These are phyloP conservation scores for Tolypocladium guangdongense DNA, from an alignment of 2,329 filamentous ascomycete genomes.

Conservation along the genomic window DNA sequence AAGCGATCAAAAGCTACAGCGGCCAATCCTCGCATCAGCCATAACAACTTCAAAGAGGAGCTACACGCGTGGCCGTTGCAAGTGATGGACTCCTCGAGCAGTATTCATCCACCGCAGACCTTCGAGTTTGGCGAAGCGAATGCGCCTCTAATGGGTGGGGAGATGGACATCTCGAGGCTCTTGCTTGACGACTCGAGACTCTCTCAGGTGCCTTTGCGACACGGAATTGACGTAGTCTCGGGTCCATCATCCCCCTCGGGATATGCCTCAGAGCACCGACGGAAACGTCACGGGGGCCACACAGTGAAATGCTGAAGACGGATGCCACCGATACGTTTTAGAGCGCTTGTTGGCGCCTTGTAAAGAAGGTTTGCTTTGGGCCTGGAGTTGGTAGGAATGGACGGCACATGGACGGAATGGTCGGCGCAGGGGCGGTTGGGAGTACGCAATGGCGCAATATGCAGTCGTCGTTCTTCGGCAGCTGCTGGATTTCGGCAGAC, in stretches of 20 bases:
- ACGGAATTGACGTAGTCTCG: slow-evolving; percentile 14
- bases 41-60: slow-evolving; percentile 35
- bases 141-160: slow-evolving; percentile 31
- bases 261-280: slow-evolving; percentile 7
- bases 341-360: background rate
- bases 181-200: slow-evolving; percentile 41
- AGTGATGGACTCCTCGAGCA: slow-evolving; percentile 18
- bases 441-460: background rate
- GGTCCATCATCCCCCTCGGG: slow-evolving; percentile 12
- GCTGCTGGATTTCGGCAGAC: background rate
- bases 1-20: slow-evolving; percentile 25
- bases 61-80: slow-evolving; percentile 31
- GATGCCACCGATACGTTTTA: background rate
- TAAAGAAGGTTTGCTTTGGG: background rate
- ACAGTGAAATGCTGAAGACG: slow-evolving; percentile 8
- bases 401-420: background rate
- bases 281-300: slow-evolving; percentile 7
- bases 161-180: slow-evolving; percentile 53
- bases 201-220: slow-evolving; percentile 12
- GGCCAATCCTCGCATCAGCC: slow-evolving; percentile 28
- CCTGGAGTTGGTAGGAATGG: background rate
- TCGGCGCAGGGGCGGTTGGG: background rate
- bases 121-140: slow-evolving; percentile 35
- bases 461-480: background rate
- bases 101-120: slow-evolving; percentile 12